Evolutionary conservation across 192 early-diverging fungal genomes (phyloP).

Genomic region (Thoreauomyces humboldtii): DNA sequence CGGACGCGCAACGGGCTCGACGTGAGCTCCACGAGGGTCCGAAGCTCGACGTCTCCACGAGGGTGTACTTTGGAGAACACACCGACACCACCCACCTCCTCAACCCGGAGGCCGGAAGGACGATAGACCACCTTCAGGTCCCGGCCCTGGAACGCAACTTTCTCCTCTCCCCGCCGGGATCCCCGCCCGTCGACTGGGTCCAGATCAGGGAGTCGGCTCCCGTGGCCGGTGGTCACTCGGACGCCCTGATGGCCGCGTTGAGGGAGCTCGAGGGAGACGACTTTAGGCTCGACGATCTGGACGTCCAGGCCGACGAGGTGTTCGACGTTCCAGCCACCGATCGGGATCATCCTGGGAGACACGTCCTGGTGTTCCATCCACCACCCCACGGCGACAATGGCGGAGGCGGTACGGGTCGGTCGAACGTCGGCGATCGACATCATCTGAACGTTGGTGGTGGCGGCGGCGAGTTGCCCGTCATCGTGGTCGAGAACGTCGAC

Average conservation of each 20-base stretch:
- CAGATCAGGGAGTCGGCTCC: conserved; percentile 37
- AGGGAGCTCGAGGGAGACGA: conserved; percentile 23
- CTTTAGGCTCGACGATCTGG: conserved; percentile 30
- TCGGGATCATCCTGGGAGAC: conserved; percentile 2
- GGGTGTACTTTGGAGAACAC: conserved; percentile 34
- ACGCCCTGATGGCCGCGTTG: conserved; percentile 37
- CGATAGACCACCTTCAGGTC: conserved; percentile 41
- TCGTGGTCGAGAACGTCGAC: conserved; percentile 5
- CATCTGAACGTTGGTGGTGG: no score
- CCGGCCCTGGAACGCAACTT: conserved; percentile 49
- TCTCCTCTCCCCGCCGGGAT: conserved; percentile 53
- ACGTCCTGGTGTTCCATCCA: conserved; percentile 16
- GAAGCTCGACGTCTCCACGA: background rate
- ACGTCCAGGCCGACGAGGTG: background rate
- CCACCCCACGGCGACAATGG: background rate
- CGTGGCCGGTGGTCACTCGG: conserved; percentile 36
- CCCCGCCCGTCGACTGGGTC: conserved; percentile 50
- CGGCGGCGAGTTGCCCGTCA: conserved; percentile 1
- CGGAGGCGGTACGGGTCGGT: no score
- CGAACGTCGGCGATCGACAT: no score
- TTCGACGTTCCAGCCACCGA: background rate
- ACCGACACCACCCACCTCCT: conserved; percentile 31
- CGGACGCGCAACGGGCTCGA: conserved; percentile 14
- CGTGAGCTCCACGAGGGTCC: conserved; percentile 1
- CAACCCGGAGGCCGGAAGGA: conserved; percentile 20